Evolutionary conservation across 306 rosid genomes (phyloP).

Genomic region (Cucurbita argyrosperma): DNA sequence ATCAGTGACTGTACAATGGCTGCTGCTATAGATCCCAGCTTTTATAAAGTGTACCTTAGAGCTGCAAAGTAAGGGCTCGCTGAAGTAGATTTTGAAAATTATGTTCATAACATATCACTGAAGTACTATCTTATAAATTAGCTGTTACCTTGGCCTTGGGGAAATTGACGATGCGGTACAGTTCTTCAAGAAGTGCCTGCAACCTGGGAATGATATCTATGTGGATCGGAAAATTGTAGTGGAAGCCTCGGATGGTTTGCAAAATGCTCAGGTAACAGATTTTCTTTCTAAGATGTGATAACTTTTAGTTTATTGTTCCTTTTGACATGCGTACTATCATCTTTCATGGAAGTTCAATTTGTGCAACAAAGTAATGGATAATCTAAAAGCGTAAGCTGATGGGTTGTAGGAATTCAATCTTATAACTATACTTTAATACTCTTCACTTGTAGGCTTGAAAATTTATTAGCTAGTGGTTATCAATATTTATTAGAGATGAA

Average conservation of each 20-base stretch:
- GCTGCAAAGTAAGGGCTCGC: conserved; percentile 79
- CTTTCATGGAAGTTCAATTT: background rate
- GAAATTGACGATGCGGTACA: conserved; percentile 64
- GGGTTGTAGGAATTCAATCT: background rate
- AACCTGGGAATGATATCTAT: conserved; percentile 49
- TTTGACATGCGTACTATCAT: background rate
- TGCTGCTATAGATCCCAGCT: conserved; percentile 64
- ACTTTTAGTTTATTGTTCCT: background rate
- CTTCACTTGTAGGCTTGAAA: background rate
- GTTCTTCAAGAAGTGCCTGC: conserved; percentile 74
- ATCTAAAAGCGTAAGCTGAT: background rate
- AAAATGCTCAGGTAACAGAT: conserved; percentile 58
- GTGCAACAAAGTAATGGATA: background rate
- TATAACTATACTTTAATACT: background rate
- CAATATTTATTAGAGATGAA: background rate
- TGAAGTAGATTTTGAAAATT: background rate
- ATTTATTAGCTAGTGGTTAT: background rate
- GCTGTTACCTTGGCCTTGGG: conserved; percentile 86
- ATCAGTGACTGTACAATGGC: conserved; percentile 71
- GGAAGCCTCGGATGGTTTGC: conserved; percentile 94
- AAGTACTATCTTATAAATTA: conserved; percentile 9
- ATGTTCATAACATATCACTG: background rate
- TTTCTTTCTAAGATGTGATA: background rate
- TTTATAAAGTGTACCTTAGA: conserved; percentile 76
- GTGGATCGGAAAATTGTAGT: conserved; percentile 71